Base-by-base conservation (phyloP, 257 asterid species). In the Jaltomata sinuosa region DNA sequence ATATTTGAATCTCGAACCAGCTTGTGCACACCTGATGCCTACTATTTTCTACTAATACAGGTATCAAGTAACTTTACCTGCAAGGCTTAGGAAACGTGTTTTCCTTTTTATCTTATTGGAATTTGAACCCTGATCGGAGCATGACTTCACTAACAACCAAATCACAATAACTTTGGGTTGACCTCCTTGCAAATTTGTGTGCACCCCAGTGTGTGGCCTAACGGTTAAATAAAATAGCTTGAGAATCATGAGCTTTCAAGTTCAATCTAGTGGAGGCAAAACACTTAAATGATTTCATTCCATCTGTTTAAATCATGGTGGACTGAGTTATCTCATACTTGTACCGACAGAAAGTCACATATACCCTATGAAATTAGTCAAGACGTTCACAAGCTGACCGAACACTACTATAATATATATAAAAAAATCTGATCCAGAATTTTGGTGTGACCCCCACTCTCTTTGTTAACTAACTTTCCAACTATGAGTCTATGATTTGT, bases 261-360 rank as follows among this genome's bases (percentile, higher is more conserved):
- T 64, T 64, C 0, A 64, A 64, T 15, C 2, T 5, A 6, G 3
- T 7, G 11, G 7, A 64, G 22, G 2, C 10, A 53, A 16, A 18
- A 54, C 25, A 15, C 3, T 15, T 1, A 62, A 32, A 7, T 31
- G 36, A 65, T 65, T 65, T 65, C 10, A 1, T 54, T 21, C 0
- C 6, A 50, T 50, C 4, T 14, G 7, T 50, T 15, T 6, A 50
- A 50, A 7, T 0, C 7, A 12, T 15, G 0, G 3, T 50, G 19
- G 18, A 12, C 7, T 0, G 3, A 54, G 27, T 54, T 54, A 7
- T 54, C 10, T 0, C 6, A 1, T 65, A 65, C 22, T 3, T 62
- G 0, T 15, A 6, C 11, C 0, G 0, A 29, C 29, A 12, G 6
- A 8, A 27, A 62, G 11, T 15, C 15, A 0, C 0, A 14, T 11